These are phyloP conservation scores for Xylaria sp. DNA, from an alignment of 2,329 filamentous ascomycete species.

Conservation along the genomic window DNA sequence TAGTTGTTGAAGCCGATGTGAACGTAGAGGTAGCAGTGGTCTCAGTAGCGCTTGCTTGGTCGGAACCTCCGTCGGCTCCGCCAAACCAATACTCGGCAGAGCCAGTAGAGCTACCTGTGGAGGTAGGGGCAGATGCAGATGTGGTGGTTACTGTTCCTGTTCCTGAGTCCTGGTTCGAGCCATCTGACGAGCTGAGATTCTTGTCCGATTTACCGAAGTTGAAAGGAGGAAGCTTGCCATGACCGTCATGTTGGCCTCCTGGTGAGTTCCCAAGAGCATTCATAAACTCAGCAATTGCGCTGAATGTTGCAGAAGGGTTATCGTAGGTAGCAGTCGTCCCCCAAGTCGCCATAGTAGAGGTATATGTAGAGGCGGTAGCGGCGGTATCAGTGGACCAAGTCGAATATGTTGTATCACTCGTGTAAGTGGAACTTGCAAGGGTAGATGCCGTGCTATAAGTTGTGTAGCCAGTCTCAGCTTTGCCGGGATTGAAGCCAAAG, in stretches of 20 bases:
- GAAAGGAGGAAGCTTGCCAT: conserved; percentile 4
- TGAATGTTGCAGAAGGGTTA: background rate
- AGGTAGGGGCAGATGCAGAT: background rate
- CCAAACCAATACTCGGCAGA: background rate
- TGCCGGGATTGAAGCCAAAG: background rate
- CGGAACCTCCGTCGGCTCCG: background rate
- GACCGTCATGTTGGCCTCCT: background rate
- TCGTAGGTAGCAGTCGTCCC: conserved; percentile 10
- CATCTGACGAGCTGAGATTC: background rate
- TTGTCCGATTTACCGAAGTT: conserved; percentile 5
- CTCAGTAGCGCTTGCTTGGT: background rate
- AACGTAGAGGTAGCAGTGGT: conserved; percentile 1
- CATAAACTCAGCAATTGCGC: background rate
- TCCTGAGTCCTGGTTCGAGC: background rate
- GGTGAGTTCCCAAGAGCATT: background rate
- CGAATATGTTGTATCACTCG: background rate
- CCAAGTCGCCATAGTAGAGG: background rate
- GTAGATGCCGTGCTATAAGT: conserved; percentile 5
- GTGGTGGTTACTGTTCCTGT: background rate
- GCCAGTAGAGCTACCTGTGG: background rate
- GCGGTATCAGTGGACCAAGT: background rate
- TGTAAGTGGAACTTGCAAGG: background rate
- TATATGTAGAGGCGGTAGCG: background rate
- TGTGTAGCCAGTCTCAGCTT: background rate
- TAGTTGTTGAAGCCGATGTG: background rate